Percentiles rank a stretch among this genome's conserved stretches.
These are phyloP conservation scores for Grosmannia huntii DNA, from an alignment of 2,329 filamentous ascomycete genomes.

Conservation along the genomic window DNA sequence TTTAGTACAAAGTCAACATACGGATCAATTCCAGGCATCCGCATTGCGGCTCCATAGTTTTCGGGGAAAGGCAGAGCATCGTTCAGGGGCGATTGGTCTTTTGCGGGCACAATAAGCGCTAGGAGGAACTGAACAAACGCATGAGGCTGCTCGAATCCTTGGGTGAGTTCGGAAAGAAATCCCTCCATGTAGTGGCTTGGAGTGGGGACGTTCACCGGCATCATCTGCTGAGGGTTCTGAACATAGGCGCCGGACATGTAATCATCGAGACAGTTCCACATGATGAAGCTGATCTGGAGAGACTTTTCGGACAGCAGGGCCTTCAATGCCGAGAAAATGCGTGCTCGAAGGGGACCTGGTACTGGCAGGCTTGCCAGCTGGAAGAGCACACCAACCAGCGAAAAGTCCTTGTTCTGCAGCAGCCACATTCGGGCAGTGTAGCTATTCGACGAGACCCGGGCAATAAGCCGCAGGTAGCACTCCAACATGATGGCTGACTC, in stretches of 20 bases:
- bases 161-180: conserved; percentile 61
- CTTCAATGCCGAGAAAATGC: conserved; percentile 66
- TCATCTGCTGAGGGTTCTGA: conserved; percentile 18
- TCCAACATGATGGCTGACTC: conserved; percentile 96
- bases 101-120: conserved; percentile 54
- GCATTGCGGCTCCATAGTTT: conserved; percentile 61
- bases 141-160: conserved; percentile 73
- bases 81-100: conserved; percentile 47
- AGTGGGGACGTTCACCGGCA: conserved; percentile 16
- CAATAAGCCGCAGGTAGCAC: conserved; percentile 78
- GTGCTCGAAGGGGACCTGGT: conserved; percentile 65
- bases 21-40: conserved; percentile 72
- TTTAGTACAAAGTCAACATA: conserved; percentile 89
- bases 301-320: conserved; percentile 67
- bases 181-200: conserved; percentile 39
- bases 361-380: conserved; percentile 68
- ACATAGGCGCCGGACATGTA: conserved; percentile 57
- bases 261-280: conserved; percentile 72
- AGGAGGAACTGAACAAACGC: conserved; percentile 71
- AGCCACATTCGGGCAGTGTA: conserved; percentile 60
- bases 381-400: conserved; percentile 61
- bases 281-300: conserved; percentile 49
- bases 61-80: conserved; percentile 81
- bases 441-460: conserved; percentile 68
- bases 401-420: conserved; percentile 44